Conservation (phyloP, 805 yeast genomes). For the Starmerella cellae region DNA sequence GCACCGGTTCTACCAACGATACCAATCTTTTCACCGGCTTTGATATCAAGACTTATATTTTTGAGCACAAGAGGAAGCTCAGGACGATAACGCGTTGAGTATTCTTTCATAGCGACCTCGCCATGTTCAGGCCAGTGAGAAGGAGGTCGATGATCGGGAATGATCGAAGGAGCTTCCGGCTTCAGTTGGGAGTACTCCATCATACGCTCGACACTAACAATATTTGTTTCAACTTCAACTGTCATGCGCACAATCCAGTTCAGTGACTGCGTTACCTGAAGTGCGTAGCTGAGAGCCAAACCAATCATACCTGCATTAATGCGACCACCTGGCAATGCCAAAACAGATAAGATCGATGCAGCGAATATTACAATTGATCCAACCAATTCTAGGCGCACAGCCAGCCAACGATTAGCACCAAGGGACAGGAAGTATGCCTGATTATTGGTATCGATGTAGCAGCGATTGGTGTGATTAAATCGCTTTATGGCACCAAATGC, state of each 20-base stretch:
- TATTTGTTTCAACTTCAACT: slow-evolving; percentile 93
- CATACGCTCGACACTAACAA: slow-evolving; percentile 91
- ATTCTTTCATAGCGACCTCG: slow-evolving; percentile 49
- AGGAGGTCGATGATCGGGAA: slow-evolving; percentile 56
- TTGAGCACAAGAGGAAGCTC: slow-evolving; percentile 70
- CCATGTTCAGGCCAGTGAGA: slow-evolving; percentile 64
- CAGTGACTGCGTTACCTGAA: slow-evolving; percentile 82
- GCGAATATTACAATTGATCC: slow-evolving; percentile 81
- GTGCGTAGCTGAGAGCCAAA: slow-evolving; percentile 80
- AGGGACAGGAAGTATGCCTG: slow-evolving; percentile 85
- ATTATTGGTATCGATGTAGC: slow-evolving; percentile 68
- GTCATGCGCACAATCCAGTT: slow-evolving; percentile 99
- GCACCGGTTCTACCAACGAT: slow-evolving; percentile 97
- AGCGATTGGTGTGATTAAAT: slow-evolving; percentile 42
- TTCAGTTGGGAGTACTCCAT: slow-evolving; percentile 68
- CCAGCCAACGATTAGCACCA: slow-evolving; percentile 93
- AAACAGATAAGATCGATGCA: slow-evolving; percentile 70
- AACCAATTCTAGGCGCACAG: slow-evolving; percentile 80
- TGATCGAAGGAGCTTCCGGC: slow-evolving; percentile 71
- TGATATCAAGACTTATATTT: slow-evolving; percentile 47
- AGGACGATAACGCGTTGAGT: slow-evolving; percentile 73
- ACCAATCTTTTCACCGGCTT: slow-evolving; percentile 74
- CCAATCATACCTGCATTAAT: slow-evolving; percentile 89
- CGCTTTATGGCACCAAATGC: slow-evolving; percentile 60
- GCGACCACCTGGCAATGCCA: slow-evolving; percentile 51